Conservation (phyloP, 1,139 yeast genomes). For the Suhomyces maxii region DNA sequence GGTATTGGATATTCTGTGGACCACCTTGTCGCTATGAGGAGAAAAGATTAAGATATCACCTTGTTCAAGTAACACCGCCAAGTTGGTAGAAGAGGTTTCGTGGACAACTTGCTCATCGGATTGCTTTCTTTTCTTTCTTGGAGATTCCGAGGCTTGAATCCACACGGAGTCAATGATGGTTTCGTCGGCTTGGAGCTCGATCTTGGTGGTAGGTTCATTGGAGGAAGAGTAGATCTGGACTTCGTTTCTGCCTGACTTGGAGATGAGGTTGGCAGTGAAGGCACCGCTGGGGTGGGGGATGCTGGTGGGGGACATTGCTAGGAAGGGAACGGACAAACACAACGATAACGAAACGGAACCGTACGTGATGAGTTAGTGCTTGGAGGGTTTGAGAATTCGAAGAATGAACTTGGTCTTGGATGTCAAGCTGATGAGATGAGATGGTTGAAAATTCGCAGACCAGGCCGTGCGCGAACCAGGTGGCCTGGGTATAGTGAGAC, state of each 20-base stretch:
- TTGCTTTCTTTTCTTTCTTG: conserved; percentile 18
- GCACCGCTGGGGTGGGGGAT: conserved; percentile 22
- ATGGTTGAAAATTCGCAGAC: too few relatives aligned
- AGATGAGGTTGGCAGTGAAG: conserved; percentile 32
- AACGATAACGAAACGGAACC: too few relatives aligned
- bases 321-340: background rate
- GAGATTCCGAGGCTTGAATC: conserved; percentile 14
- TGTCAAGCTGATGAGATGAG: too few relatives aligned
- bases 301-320: conserved; percentile 9
- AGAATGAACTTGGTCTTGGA: too few relatives aligned
- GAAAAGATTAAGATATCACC: conserved; percentile 45
- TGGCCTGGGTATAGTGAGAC: too few relatives aligned
- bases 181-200: conserved; percentile 26
- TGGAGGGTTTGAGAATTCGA: too few relatives aligned
- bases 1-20: conserved; percentile 29
- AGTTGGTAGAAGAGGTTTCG: conserved; percentile 7
- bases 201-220: conserved; percentile 12
- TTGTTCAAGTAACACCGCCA: conserved; percentile 37
- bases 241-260: conserved; percentile 36
- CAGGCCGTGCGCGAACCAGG: too few relatives aligned
- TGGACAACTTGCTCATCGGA: conserved; percentile 7
- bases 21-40: conserved; percentile 36
- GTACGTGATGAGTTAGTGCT: too few relatives aligned
- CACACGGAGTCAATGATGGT: conserved; percentile 26
- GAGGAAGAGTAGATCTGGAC: conserved; percentile 31